These are phyloP conservation scores for Wickerhamomyces xylosicus DNA, from an alignment of 805 yeast genomes.

Conservation along the genomic window DNA sequence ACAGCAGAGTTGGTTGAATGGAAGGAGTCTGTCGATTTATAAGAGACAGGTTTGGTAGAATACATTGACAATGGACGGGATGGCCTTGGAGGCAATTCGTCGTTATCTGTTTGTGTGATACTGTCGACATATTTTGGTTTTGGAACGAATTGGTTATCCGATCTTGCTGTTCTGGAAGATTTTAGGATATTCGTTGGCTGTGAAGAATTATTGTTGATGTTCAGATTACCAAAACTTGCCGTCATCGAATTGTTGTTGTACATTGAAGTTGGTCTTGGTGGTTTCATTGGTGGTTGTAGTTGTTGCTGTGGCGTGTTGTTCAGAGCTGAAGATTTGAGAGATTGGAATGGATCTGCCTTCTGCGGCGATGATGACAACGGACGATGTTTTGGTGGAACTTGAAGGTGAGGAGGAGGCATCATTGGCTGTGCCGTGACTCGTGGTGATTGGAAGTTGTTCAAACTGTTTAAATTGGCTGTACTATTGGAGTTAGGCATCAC, in stretches of 20 bases:
- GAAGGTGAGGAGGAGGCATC: conserved; percentile 3
- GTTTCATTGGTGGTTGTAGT: conserved; percentile 9
- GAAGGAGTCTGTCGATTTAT: conserved; percentile 28
- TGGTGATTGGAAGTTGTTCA: neutral
- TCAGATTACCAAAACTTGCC: conserved; percentile 7
- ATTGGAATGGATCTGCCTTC: conserved; percentile 6
- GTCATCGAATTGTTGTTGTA: conserved; percentile 12
- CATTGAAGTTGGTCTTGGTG: conserved; percentile 13
- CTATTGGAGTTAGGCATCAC: neutral
- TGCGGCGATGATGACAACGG: neutral
- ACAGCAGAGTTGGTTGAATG: conserved; percentile 9
- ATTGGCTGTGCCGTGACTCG: conserved; percentile 1
- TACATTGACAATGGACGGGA: neutral
- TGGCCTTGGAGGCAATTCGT: neutral
- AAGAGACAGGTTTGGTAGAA: neutral
- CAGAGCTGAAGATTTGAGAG: neutral
- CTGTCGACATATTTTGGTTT: conserved; percentile 19
- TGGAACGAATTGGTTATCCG: conserved; percentile 6
- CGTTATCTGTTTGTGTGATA: conserved; percentile 16
- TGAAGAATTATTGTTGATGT: conserved; percentile 1
- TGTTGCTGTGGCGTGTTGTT: conserved; percentile 1
- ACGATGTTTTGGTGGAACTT: conserved; percentile 2
- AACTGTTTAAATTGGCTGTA: neutral
- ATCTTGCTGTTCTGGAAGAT: neutral
- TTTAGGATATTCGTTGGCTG: neutral